Percentiles rank a stretch among this genome's conserved stretches.
These are phyloP conservation scores for Boletales sp. DNA, from an alignment of 768 basidiomycete species.

Conservation along the genomic window DNA sequence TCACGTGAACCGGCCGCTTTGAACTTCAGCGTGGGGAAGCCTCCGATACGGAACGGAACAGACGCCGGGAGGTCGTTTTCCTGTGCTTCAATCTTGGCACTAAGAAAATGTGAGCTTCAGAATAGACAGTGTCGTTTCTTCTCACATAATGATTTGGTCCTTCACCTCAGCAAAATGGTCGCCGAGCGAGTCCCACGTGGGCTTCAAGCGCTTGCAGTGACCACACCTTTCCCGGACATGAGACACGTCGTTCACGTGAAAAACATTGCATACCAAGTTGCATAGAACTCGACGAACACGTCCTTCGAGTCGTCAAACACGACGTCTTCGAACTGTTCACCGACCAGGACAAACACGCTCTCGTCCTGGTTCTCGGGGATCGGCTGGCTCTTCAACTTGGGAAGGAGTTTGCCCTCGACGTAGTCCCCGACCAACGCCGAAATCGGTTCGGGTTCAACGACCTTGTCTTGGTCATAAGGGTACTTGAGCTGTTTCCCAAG, in stretches of 20 bases:
- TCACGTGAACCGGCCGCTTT: conserved; percentile 83
- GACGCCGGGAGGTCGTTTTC: conserved; percentile 93
- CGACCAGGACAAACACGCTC: conserved; percentile 78
- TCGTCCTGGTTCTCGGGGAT: conserved; percentile 83
- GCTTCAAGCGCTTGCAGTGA: conserved; percentile 96
- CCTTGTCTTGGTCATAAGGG: conserved; percentile 70
- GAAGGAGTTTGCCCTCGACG: conserved; percentile 67
- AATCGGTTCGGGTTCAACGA: conserved; percentile 54
- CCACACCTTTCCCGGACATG: conserved; percentile 58
- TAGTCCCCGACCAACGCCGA: conserved; percentile 62
- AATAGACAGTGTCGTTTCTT: background rate
- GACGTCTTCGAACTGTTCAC: conserved; percentile 84
- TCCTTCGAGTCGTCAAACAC: conserved; percentile 88
- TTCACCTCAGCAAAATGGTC: conserved; percentile 76
- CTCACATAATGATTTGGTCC: conserved; percentile 77
- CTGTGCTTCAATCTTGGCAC: conserved; percentile 94
- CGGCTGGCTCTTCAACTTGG: conserved; percentile 87
- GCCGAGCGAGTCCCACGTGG: conserved; percentile 88
- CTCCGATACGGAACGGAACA: conserved; percentile 81
- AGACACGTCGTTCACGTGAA: background rate
- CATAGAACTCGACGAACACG: conserved; percentile 96
- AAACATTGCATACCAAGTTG: conserved; percentile 69
- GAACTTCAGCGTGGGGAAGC: conserved; percentile 97
- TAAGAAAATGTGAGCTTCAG: conserved; percentile 27
- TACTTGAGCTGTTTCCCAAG: conserved; percentile 82